These are phyloP conservation scores for Xylaria sp. DNA, from an alignment of 2,329 filamentous ascomycete genomes.

Conservation along the genomic window DNA sequence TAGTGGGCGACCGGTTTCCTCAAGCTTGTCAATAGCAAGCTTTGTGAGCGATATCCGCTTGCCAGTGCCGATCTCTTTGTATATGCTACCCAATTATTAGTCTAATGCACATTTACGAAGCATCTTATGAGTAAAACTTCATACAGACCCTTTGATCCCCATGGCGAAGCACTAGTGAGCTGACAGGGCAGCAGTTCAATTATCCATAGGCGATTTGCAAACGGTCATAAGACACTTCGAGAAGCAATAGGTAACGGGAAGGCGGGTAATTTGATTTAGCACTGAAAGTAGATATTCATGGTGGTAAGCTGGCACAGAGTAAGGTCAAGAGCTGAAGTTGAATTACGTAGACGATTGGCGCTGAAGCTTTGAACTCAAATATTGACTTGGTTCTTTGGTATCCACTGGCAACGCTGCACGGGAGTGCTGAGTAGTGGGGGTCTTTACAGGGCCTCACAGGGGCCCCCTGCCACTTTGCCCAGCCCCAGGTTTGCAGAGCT, in stretches of 20 bases:
- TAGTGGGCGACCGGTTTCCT: slow-evolving; percentile 70
- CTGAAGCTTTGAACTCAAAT: slow-evolving; percentile 23
- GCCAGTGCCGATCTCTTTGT: slow-evolving; percentile 84
- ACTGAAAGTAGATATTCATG: not conserved
- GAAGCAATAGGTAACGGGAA: not conserved
- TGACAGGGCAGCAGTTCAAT: not conserved
- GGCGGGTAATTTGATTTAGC: not conserved
- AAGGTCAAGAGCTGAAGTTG: not conserved
- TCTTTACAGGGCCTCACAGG: not conserved
- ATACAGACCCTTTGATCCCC: slow-evolving; percentile 66
- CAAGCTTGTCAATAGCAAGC: slow-evolving; percentile 76
- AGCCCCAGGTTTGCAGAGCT: not conserved
- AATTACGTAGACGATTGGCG: slow-evolving; percentile 11
- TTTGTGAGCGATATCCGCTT: slow-evolving; percentile 80
- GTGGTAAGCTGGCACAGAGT: not conserved
- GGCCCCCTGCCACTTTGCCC: not conserved
- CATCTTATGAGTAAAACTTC: not conserved
- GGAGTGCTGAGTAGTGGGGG: slow-evolving; percentile 1
- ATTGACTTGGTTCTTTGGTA: slow-evolving; percentile 35
- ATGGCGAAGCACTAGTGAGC: slow-evolving; percentile 42
- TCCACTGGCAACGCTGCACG: slow-evolving; percentile 35
- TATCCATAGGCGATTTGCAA: slow-evolving; percentile 7
- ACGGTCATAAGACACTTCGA: not conserved
- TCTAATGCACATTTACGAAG: not conserved
- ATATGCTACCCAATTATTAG: slow-evolving; percentile 64